Evolutionary conservation across 371 early-diverging fungal species (phyloP).

Genomic region (Blakeslea trispora): DNA sequence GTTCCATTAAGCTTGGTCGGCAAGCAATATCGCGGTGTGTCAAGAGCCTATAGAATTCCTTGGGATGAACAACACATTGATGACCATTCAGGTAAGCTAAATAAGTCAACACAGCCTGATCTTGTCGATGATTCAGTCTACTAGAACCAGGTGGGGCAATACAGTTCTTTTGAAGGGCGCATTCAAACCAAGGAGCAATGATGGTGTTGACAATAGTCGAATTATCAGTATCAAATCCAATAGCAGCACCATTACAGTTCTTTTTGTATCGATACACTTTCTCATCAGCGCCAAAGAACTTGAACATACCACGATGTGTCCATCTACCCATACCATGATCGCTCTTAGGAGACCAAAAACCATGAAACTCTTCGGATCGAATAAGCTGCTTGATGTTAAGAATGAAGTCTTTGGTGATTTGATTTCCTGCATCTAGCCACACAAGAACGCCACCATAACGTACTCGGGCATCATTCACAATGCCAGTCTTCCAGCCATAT

Average conservation of each 20-base stretch:
- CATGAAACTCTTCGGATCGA: too few species aligned
- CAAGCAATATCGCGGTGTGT: slow-evolving; percentile 44
- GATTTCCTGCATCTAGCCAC: slow-evolving; percentile 68
- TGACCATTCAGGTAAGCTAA: slow-evolving; percentile 48
- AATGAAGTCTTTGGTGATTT: slow-evolving; percentile 57
- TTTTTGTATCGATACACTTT: slow-evolving; percentile 43
- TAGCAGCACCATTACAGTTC: slow-evolving; percentile 69
- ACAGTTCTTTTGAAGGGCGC: slow-evolving; percentile 56
- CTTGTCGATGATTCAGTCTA: slow-evolving; percentile 65
- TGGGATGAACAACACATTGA: slow-evolving; percentile 31
- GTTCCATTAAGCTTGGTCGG: slow-evolving; percentile 28
- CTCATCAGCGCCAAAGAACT: slow-evolving; percentile 48
- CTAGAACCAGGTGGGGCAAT: slow-evolving; percentile 67
- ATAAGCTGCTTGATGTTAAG: too few species aligned
- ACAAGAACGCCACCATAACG: slow-evolving; percentile 52
- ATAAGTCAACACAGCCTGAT: slow-evolving; percentile 65
- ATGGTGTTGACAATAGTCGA: slow-evolving; percentile 46
- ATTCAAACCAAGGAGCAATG: slow-evolving; percentile 58
- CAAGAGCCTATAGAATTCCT: slow-evolving; percentile 35
- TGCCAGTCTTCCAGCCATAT: slow-evolving; percentile 72
- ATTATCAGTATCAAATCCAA: slow-evolving; percentile 60
- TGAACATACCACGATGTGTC: slow-evolving; percentile 63
- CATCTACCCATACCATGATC: slow-evolving; percentile 52
- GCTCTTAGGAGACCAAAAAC: slow-evolving; percentile 63
- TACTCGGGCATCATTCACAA: slow-evolving; percentile 63